These are phyloP conservation scores for Fusarium protoensiforme DNA, from an alignment of 2,329 filamentous ascomycete genomes.

Conservation along the genomic window DNA sequence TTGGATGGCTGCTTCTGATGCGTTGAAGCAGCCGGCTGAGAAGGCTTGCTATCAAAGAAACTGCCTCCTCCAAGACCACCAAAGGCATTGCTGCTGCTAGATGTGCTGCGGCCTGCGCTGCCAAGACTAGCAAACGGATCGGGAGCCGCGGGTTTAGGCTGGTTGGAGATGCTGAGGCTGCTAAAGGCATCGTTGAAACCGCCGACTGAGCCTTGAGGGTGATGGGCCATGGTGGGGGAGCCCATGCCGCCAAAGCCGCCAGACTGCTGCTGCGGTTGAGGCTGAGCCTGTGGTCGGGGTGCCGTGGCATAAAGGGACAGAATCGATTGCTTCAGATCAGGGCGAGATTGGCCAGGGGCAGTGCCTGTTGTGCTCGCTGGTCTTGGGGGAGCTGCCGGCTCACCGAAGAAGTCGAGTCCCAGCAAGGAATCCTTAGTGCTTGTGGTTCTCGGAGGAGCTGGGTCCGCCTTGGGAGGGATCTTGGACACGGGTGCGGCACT, in stretches of 20 bases:
- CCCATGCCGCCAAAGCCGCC: constrained; percentile 75
- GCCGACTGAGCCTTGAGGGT: constrained; percentile 62
- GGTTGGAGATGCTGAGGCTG: constrained; percentile 57
- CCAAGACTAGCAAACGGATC: constrained; percentile 72
- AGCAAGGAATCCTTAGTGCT: constrained; percentile 89
- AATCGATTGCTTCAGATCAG: constrained; percentile 97
- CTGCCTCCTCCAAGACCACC: constrained; percentile 74
- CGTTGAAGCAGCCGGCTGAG: constrained; percentile 62
- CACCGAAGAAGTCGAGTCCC: constrained; percentile 91
- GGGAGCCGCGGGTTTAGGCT: constrained; percentile 55
- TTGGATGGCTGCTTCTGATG: constrained; percentile 65
- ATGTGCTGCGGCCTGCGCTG: constrained; percentile 47
- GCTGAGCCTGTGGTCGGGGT: constrained; percentile 76
- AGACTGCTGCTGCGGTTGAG: constrained; percentile 62
- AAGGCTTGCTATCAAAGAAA: constrained; percentile 84
- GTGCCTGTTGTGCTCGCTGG: constrained; percentile 84
- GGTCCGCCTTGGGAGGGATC: constrained; percentile 68
- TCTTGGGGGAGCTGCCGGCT: constrained; percentile 76
- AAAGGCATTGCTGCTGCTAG: constrained; percentile 56
- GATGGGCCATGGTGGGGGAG: constrained; percentile 65
- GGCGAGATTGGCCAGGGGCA: constrained; percentile 76
- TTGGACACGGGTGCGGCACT: constrained; percentile 75
- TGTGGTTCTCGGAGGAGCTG: constrained; percentile 75
- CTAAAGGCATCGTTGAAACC: constrained; percentile 82
- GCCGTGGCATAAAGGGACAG: constrained; percentile 91